Percentiles rank a stretch among this genome's conserved stretches.
Conservation (phyloP, 495 filamentous ascomycete genomes). For the Daldinia caldariorum region DNA sequence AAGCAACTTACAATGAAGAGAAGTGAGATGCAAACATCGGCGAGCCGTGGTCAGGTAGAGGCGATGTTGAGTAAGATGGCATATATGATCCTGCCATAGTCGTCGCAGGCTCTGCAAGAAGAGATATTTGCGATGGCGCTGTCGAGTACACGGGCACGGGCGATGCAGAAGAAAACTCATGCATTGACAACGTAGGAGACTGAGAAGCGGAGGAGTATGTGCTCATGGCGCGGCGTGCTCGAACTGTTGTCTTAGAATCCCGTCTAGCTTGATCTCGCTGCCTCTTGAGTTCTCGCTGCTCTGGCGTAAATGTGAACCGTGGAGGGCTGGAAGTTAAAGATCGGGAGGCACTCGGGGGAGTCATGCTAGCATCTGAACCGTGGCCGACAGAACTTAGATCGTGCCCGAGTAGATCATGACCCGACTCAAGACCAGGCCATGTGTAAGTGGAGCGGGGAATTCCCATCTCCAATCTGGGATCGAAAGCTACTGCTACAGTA, state of each 20-base stretch:
- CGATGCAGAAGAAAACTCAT: conserved; percentile 55
- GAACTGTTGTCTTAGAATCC: conserved; percentile 53
- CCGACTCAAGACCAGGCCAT: conserved; percentile 58
- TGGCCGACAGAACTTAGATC: conserved; percentile 52
- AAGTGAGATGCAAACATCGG: conserved; percentile 52
- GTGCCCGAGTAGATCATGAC: conserved; percentile 51
- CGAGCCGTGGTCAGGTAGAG: conserved; percentile 54
- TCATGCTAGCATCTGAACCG: conserved; percentile 55
- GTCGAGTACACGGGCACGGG: conserved; percentile 59
- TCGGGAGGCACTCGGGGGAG: conserved; percentile 55
- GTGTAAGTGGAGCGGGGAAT: conserved; percentile 53
- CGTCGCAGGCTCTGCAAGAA: conserved; percentile 56
- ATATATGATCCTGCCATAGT: conserved; percentile 51
- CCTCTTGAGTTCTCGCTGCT: conserved; percentile 60
- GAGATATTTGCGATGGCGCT: conserved; percentile 55
- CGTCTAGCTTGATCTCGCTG: conserved; percentile 59
- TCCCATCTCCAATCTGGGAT: conserved; percentile 58
- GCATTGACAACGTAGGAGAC: conserved; percentile 52
- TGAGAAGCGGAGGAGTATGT: conserved; percentile 53
- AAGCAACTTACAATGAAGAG: conserved; percentile 43
- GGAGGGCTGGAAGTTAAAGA: conserved; percentile 60
- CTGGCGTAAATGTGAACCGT: conserved; percentile 54
- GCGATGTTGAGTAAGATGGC: conserved; percentile 55
- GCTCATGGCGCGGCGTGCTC: conserved; percentile 55
- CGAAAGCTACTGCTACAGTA: conserved; percentile 58